Base-by-base conservation (phyloP, 2,329 filamentous ascomycete species). In the Parastagonospora nodorum region DNA sequence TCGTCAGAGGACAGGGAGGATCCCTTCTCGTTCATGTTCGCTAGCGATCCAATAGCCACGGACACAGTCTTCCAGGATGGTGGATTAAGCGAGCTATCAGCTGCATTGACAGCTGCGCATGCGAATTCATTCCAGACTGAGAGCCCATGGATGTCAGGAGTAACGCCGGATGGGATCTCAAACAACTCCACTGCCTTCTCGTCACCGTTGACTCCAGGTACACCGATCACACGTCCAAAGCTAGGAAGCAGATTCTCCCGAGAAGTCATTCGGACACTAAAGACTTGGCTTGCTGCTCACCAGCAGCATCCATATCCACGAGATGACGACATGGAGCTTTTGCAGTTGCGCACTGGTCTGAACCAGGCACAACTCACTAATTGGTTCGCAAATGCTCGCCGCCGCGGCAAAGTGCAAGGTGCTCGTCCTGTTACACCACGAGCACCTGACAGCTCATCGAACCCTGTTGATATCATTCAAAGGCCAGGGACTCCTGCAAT, bases 321-420 rank as follows among this genome's bases (percentile, higher is more conserved):
- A 12, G 60, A 60, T 6, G 49, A 58, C 10, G 61, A 68, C 28
- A 58, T 64, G 51, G 32, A 47, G 2, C 29, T 53, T 4, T 50
- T 68, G 2, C 53, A 63, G 24, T 48, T 50, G 4, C 52, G 58
- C 0, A 67, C 64, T 19, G 66, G 64, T 1, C 38, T 68, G 9
- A 67, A 61, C 38, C 62, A 56, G 31, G 57, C 56, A 1, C 66
- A 68, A 11, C 57, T 68, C 2, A 51, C 58, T 4, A 68, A 66
- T 8, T 68, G 66, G 66, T 66, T 68, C 15, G 64, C 64, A 5
- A 68, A 68, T 30, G 61, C 66, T 2, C 58, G 64, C 42, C 58
- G 66, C 2, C 57, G 66, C 11, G 61, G 55, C 15, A 63, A 66
- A 14, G 47, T 61, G 19, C 58, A 58, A 24, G 51, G 32, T 28